Percentiles rank a stretch among this genome's conserved stretches.
Evolutionary conservation across 768 basidiomycete species (phyloP).

Genomic region (Suillus occidentalis): DNA sequence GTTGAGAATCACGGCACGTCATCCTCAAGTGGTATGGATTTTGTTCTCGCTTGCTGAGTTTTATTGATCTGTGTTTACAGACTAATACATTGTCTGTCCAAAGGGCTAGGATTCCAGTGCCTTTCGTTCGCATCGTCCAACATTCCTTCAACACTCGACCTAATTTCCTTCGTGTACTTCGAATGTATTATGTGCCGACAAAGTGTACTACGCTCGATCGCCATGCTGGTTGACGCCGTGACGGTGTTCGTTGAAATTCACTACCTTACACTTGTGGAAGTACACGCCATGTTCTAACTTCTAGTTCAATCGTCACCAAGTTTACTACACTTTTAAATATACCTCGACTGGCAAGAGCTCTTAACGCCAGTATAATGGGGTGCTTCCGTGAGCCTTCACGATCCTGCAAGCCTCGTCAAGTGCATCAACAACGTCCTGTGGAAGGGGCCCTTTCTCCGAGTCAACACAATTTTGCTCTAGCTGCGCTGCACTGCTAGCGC

Average conservation of each 20-base stretch:
- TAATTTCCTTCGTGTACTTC: neutral
- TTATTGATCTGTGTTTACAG: neutral
- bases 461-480: slow-evolving; percentile 45
- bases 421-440: slow-evolving; percentile 49
- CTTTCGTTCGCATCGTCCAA: neutral
- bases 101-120: neutral
- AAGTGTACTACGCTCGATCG: neutral
- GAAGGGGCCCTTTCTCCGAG: slow-evolving; percentile 53
- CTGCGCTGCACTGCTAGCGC: slow-evolving; percentile 46
- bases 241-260: neutral
- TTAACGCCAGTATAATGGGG: slow-evolving; percentile 39
- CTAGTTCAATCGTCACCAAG: neutral
- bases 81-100: neutral
- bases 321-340: neutral
- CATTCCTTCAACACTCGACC: neutral
- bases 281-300: neutral
- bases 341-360: neutral
- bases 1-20: neutral
- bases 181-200: neutral
- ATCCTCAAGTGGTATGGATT: neutral
- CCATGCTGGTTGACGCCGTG: neutral
- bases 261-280: neutral
- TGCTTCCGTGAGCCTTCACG: slow-evolving; percentile 35
- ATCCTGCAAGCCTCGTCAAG: slow-evolving; percentile 50
- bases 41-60: neutral